These are phyloP conservation scores for Taxillus chinensis DNA, from an alignment of 164 flowering plant species.

Conservation along the genomic window DNA sequence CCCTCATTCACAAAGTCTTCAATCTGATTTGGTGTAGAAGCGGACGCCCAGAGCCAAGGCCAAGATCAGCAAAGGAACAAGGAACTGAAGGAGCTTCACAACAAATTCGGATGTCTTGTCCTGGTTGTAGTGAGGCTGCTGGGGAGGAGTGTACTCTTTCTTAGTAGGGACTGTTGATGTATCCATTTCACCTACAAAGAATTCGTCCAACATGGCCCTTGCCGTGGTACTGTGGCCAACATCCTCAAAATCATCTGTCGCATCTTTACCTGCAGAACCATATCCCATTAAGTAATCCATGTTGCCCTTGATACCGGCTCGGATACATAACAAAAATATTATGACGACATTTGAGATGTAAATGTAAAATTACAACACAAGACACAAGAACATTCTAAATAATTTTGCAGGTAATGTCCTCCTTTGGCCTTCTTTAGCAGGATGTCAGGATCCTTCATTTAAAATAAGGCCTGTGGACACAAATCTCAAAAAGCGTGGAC, in stretches of 20 bases:
- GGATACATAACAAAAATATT: no score
- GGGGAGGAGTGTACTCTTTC: constrained; percentile 35
- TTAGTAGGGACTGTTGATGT: constrained; percentile 36
- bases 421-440: no score
- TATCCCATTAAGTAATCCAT: background rate
- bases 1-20: constrained; percentile 2
- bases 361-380: no score
- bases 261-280: constrained; percentile 48
- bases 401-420: no score
- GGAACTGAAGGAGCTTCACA: constrained; percentile 77
- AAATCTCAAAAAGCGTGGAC: no score
- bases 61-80: constrained; percentile 66
- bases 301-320: no score
- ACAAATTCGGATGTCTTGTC: constrained; percentile 61
- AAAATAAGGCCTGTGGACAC: no score
- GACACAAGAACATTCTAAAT: no score
- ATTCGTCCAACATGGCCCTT: constrained; percentile 43
- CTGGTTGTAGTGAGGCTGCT: constrained; percentile 44
- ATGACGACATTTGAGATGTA: no score
- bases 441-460: no score
- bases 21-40: constrained; percentile 57
- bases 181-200: constrained; percentile 46
- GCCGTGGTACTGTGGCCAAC: constrained; percentile 55
- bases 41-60: constrained; percentile 67
- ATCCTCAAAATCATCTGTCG: constrained; percentile 58